A percentile compares a stretch with the other conserved stretches of the same genome.
phyloP scores from a whole-genome alignment of 148 eudicot genomes.

The Spergularia bocconei region DNA sequence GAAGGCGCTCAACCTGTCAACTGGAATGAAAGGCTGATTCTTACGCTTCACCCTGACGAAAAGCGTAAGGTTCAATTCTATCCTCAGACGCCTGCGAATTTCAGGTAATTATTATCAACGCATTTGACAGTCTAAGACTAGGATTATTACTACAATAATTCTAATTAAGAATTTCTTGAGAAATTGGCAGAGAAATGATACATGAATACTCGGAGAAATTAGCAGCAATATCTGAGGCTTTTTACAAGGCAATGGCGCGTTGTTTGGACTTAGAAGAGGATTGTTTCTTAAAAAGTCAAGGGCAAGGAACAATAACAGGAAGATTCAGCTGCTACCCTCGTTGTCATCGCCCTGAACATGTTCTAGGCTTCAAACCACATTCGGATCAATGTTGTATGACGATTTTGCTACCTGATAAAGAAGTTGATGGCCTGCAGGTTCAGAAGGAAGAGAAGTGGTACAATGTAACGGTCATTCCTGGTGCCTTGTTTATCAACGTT shows the following conservation, averaged over 20 bases:
- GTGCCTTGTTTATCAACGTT: slow-evolving; percentile 44
- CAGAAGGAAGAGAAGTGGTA: slow-evolving; percentile 49
- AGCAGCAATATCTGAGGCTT: slow-evolving; percentile 10
- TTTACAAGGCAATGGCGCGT: slow-evolving; percentile 44
- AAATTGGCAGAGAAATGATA: slow-evolving; percentile 32
- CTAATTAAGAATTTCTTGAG: no score
- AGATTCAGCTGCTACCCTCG: slow-evolving; percentile 47
- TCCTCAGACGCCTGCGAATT: slow-evolving; percentile 57
- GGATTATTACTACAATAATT: no score
- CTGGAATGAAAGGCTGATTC: slow-evolving; percentile 64
- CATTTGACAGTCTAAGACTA: no score
- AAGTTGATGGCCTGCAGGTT: slow-evolving; percentile 56
- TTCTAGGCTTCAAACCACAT: slow-evolving; percentile 51
- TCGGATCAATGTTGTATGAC: slow-evolving; percentile 41
- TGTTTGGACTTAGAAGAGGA: slow-evolving; percentile 40
- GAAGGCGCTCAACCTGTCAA: slow-evolving; percentile 39
- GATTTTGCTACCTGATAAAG: slow-evolving; percentile 34
- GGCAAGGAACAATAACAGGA: slow-evolving; percentile 28
- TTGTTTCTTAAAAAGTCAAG: slow-evolving; percentile 34
- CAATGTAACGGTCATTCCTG: slow-evolving; percentile 41
- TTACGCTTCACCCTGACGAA: slow-evolving; percentile 40
- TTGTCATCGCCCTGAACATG: slow-evolving; percentile 43
- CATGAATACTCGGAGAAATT: slow-evolving; percentile 29
- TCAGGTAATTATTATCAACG: slow-evolving; percentile 33
- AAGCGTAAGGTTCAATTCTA: slow-evolving; percentile 43